Evolutionary conservation across 2,329 filamentous ascomycete species (phyloP), one percentile per base, ranked within the genome.

Genomic region (Penicillium thymicola): DNA sequence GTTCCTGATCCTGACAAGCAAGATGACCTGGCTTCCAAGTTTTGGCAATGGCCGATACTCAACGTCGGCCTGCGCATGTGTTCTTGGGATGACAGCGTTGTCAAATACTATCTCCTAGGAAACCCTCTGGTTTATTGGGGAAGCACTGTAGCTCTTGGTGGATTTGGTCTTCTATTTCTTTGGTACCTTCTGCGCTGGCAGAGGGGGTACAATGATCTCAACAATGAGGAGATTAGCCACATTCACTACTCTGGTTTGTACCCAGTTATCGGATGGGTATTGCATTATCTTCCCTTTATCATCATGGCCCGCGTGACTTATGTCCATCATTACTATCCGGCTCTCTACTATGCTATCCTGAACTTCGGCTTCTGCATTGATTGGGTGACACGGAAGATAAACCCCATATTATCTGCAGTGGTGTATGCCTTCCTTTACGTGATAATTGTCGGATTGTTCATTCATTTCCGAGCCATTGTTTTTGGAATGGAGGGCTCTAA

Each of bases 291-390:
- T 60, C 94, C 94, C 0, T 99, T 97, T 76, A 85, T 96, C 68
- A 86, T 94, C 70, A 99, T 99, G 95, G 94, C 92, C 11, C 90
- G 94, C 82, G 94, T 99, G 59, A 99, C 94, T 16, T 99, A 99
- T 70, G 94, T 99, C 53, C 94, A 99, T 76, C 94, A 99, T 79
- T 99, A 99, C 81, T 99, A 97, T 76, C 94, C 94, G 11, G 94
- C 94, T 10, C 85, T 99, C 11, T 99, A 97, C 81, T 99, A 97
- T 74, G 92, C 94, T 67, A 96, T 99, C 63, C 80, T 99, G 44
- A 85, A 85, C 16, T 85, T 92, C 60, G 93, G 92, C 52, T 99
- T 99, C 82, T 83, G 92, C 65, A 78, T 89, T 54, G 92, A 97
- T 75, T 97, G 90, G 87, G 80, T 87, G 61, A 85, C 91, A 45